phyloP scores from a whole-genome alignment of 441 rosid genomes.

The Biscutella laevigata region DNA sequence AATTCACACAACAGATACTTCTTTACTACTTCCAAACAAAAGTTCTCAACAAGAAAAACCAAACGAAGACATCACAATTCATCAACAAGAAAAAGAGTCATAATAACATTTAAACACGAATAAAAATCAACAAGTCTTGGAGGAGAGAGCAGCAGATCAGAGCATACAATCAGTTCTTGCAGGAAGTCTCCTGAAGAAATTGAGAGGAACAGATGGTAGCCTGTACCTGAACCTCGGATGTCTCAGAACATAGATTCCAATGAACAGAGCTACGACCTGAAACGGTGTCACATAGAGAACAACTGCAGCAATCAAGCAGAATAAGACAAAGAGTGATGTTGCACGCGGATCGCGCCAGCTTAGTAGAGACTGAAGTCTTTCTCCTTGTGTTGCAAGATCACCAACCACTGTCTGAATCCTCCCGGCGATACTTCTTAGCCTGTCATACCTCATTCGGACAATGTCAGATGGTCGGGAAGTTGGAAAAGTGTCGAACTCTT shows the following conservation, averaged over 20 bases:
- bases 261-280: constrained; percentile 65
- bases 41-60: background rate
- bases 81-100: constrained; percentile 13
- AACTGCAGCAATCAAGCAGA: constrained; percentile 77
- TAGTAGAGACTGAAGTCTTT: constrained; percentile 76
- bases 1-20: constrained; percentile 2
- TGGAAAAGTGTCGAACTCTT: constrained; percentile 90
- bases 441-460: constrained; percentile 83
- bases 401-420: constrained; percentile 91
- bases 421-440: constrained; percentile 86
- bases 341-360: constrained; percentile 99
- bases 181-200: constrained; percentile 93
- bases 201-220: constrained; percentile 86
- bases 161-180: constrained; percentile 95
- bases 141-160: constrained; percentile 24
- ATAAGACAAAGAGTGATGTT: constrained; percentile 63
- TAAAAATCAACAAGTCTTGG: background rate
- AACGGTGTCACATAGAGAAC: constrained; percentile 82
- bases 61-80: constrained; percentile 4
- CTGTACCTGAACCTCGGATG: constrained; percentile 91
- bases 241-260: constrained; percentile 73
- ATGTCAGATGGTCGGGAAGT: constrained; percentile 65
- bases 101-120: background rate
- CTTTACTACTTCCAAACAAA: constrained; percentile 10
- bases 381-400: constrained; percentile 94